Percentiles rank a stretch among this genome's conserved stretches.
Conservation (phyloP, 192 early-diverging fungal genomes). For the Backusella liffmaniae region DNA sequence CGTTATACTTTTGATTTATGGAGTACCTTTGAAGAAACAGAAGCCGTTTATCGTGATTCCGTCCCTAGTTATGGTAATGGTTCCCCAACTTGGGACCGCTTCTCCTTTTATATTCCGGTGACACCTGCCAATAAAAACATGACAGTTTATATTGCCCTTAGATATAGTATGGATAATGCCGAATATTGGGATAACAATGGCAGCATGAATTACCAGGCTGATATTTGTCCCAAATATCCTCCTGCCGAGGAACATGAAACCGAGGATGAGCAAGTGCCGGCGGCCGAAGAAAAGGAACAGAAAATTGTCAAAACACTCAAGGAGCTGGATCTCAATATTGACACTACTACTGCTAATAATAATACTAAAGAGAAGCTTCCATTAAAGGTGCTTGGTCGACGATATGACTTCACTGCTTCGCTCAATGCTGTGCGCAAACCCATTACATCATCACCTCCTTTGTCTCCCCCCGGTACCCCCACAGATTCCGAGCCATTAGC, state of each 20-base stretch:
- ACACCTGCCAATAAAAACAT: constrained; percentile 10
- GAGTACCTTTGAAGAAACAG: constrained; percentile 66
- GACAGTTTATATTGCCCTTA: constrained; percentile 60
- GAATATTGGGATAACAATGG: constrained; percentile 96
- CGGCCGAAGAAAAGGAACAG: background rate
- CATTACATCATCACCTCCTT: constrained; percentile 1
- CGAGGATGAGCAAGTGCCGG: background rate
- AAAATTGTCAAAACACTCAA: background rate
- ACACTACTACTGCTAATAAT: background rate
- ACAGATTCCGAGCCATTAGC: background rate
- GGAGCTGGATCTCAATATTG: background rate
- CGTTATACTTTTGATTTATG: constrained; percentile 84
- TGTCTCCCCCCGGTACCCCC: background rate
- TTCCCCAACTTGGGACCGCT: constrained; percentile 59
- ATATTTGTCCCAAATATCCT: background rate
- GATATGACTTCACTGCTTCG: constrained; percentile 42
- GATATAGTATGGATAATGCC: constrained; percentile 65
- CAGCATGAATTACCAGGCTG: constrained; percentile 79
- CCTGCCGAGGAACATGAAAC: constrained; percentile 8
- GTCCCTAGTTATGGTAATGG: constrained; percentile 46
- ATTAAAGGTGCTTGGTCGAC: constrained; percentile 19
- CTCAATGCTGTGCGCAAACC: constrained; percentile 32
- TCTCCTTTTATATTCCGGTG: constrained; percentile 66
- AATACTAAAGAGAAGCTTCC: background rate
- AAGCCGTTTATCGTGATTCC: constrained; percentile 61